A percentile compares a stretch with the other conserved stretches of the same genome.
Evolutionary conservation across 345 rosid genomes (phyloP).

Genomic region (Aegle marmelos): DNA sequence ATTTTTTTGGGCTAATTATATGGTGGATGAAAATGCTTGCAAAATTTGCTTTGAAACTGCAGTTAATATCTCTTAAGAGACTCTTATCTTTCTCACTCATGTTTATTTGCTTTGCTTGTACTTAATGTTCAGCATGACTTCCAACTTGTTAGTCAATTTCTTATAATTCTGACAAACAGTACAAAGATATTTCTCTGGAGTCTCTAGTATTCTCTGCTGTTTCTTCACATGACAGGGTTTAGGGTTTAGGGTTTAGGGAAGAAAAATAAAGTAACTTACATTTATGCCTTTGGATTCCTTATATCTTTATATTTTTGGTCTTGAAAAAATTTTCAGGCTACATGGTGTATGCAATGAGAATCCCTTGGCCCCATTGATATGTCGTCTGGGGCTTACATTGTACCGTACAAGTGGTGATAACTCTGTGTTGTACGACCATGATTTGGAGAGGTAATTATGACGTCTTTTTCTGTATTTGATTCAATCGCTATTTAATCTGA

Average conservation of each 20-base stretch:
- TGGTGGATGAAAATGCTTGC: neutral
- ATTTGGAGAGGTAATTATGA: constrained; percentile 70
- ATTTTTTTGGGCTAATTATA: neutral
- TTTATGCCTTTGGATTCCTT: neutral
- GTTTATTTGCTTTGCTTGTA: neutral
- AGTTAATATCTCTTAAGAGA: neutral
- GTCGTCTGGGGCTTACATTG: constrained; percentile 64
- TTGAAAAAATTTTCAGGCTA: constrained; percentile 48
- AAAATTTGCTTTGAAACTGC: neutral
- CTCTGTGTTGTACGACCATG: constrained; percentile 90
- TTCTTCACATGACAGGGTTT: too few relatives aligned
- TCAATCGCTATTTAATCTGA: neutral
- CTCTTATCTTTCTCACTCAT: neutral
- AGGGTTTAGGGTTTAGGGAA: too few relatives aligned
- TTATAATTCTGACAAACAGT: neutral
- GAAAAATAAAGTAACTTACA: neutral
- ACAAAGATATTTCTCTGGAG: neutral
- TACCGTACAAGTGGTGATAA: constrained; percentile 90
- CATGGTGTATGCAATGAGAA: constrained; percentile 93
- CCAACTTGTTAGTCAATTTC: neutral
- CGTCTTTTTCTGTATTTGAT: constrained; percentile 9
- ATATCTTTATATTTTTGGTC: neutral
- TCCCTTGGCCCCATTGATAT: constrained; percentile 84
- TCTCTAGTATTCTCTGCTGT: neutral
- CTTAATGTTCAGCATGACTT: neutral